These are phyloP conservation scores for Metschnikowia lochheadii DNA, from an alignment of 805 yeast genomes.

Conservation along the genomic window DNA sequence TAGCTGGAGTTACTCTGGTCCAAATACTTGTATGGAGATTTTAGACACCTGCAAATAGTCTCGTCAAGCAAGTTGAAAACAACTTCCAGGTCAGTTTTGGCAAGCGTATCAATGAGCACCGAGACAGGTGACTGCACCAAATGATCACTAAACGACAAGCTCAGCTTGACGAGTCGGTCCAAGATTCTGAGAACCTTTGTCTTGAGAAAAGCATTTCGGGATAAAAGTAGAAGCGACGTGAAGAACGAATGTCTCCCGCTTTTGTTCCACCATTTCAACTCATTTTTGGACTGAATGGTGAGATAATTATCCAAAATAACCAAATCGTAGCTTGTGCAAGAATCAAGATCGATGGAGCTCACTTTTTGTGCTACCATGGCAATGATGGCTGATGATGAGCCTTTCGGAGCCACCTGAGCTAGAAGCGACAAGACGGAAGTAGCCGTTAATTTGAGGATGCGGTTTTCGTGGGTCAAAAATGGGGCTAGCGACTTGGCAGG, in stretches of 20 bases:
- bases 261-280: slow-evolving; percentile 77
- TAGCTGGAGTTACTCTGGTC: slow-evolving; percentile 44
- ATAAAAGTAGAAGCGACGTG: slow-evolving; percentile 56
- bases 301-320: slow-evolving; percentile 56
- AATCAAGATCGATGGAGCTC: slow-evolving; percentile 9
- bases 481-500: slow-evolving; percentile 35
- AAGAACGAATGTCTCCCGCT: slow-evolving; percentile 54
- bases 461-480: slow-evolving; percentile 39
- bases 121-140: slow-evolving; percentile 51
- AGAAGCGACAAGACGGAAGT: slow-evolving; percentile 41
- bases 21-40: slow-evolving; percentile 80
- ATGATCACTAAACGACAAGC: slow-evolving; percentile 15
- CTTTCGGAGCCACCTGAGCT: slow-evolving; percentile 16
- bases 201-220: slow-evolving; percentile 10
- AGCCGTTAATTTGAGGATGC: slow-evolving; percentile 46
- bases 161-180: slow-evolving; percentile 11
- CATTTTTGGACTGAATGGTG: slow-evolving; percentile 52
- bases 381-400: slow-evolving; percentile 19
- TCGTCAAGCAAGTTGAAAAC: slow-evolving; percentile 74
- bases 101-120: slow-evolving; percentile 51
- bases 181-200: slow-evolving; percentile 11
- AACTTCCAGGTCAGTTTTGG: slow-evolving; percentile 16
- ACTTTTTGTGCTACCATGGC: slow-evolving; percentile 7
- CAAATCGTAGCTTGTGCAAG: slow-evolving; percentile 51
- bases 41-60: slow-evolving; percentile 62